A percentile compares a stretch with the other conserved stretches of the same genome.
Evolutionary conservation across 768 basidiomycete genomes (phyloP).

Genomic region (Pholiota molesta): DNA sequence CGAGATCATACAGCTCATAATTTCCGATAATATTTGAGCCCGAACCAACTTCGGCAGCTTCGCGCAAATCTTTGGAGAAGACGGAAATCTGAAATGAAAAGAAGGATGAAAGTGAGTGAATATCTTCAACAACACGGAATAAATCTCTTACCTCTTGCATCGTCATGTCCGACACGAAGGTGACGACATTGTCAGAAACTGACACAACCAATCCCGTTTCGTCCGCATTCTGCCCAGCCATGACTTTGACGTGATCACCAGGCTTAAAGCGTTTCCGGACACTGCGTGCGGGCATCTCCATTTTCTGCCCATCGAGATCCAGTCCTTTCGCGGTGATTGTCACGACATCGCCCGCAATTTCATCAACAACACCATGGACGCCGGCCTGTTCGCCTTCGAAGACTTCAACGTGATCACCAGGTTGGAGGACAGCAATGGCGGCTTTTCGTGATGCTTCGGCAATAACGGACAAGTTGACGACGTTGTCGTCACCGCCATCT

Average conservation of each 20-base stretch:
- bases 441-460: constrained; percentile 91
- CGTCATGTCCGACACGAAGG: constrained; percentile 96
- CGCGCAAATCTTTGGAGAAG: constrained; percentile 95
- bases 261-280: constrained; percentile 95
- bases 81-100: constrained; percentile 74
- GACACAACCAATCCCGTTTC: constrained; percentile 97
- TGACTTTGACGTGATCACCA: constrained; percentile 98
- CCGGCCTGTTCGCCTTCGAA: constrained; percentile 97
- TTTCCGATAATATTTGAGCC: constrained; percentile 88
- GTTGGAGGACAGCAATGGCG: constrained; percentile 93
- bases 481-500: constrained; percentile 67
- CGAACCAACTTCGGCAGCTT: constrained; percentile 96
- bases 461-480: constrained; percentile 88
- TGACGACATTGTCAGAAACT: constrained; percentile 87
- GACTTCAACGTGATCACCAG: constrained; percentile 96
- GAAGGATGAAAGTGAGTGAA: constrained; percentile 5
- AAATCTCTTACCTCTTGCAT: constrained; percentile 77
- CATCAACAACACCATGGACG: constrained; percentile 89
- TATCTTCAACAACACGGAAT: not conserved
- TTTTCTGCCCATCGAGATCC: constrained; percentile 85
- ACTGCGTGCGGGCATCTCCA: constrained; percentile 84
- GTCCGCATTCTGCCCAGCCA: constrained; percentile 92
- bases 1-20: constrained; percentile 95
- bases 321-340: constrained; percentile 78
- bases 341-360: constrained; percentile 86